Base-by-base conservation (phyloP, 208 protist genomes). In the Cochliopodium minus region DNA sequence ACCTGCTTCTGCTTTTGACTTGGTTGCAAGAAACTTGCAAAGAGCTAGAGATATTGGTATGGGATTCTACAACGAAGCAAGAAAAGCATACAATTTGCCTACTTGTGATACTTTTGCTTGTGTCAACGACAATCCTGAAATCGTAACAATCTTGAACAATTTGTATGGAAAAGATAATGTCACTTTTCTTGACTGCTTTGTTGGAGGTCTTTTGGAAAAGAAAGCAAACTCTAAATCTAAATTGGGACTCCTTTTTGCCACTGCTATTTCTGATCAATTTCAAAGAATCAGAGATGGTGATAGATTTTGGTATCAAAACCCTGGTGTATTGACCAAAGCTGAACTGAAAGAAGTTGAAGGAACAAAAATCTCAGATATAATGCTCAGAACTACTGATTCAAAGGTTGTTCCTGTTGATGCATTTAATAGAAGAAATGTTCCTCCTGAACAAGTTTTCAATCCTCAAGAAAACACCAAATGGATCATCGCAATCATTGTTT, bases 31-130 rank as follows among this genome's bases (percentile, higher is more conserved):
- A 20, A 73, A 72, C 52, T 1, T 72, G 1, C 42, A 69, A 43
- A 32, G 68, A 38, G 55, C 54, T 30, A 34, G 68, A 47, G 68
- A 72, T 40, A 48, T 70, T 25, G 68, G 63, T 43, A 50, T 72
- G 2, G 43, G 53, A 35, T 15, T 23, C 9, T 72, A 73, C 62
- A 72, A 72, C 11, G 20, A 23, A 7, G 17, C 64, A 7, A 29
- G 68, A 20, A 13, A 20, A 6, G 11, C 22, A 13, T n/a, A 60
- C 0, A 66, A 59, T 5, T 36, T 72, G 5, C 6, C n/a, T 29
- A 4, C 49, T 28, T 17, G 10, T 10, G 17, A 17, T n/a, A 43
- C 10, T 13, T 4, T 11, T 1, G 30, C 34, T 39, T 0, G 28
- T 29, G 30, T 55, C 1, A 61, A 60, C 0, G 25, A 0, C 0